Conservation (phyloP, 495 filamentous ascomycete genomes). For the Aspergillus baeticus region DNA sequence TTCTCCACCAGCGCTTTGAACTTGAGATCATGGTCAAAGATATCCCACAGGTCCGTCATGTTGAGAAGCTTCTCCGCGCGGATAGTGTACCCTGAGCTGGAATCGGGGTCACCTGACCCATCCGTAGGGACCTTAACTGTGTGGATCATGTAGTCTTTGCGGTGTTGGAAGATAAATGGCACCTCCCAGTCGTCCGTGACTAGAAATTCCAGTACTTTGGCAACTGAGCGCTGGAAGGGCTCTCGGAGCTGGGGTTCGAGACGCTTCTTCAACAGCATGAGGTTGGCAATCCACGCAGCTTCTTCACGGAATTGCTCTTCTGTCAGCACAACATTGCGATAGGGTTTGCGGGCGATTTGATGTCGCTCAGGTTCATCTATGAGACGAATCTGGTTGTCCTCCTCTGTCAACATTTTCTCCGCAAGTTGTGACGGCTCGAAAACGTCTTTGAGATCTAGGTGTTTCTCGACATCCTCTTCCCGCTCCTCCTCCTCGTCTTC, state of each 20-base stretch:
- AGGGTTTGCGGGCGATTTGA: slow-evolving; percentile 86
- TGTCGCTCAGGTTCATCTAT: slow-evolving; percentile 91
- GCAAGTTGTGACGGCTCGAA: slow-evolving; percentile 93
- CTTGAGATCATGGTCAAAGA: slow-evolving; percentile 91
- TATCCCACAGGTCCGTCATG: slow-evolving; percentile 91
- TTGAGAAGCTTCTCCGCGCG: slow-evolving; percentile 85
- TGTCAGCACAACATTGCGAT: slow-evolving; percentile 69
- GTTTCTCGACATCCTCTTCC: slow-evolving; percentile 67
- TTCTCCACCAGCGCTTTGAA: slow-evolving; percentile 90
- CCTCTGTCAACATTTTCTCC: slow-evolving; percentile 92
- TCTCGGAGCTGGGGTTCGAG: slow-evolving; percentile 66
- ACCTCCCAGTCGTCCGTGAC: slow-evolving; percentile 90
- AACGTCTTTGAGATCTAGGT: slow-evolving; percentile 92
- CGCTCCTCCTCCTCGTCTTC: slow-evolving; percentile 70
- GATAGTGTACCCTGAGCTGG: slow-evolving; percentile 65
- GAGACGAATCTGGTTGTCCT: slow-evolving; percentile 84
- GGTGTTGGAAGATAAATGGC: slow-evolving; percentile 96
- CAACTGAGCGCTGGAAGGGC: slow-evolving; percentile 83
- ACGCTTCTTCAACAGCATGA: slow-evolving; percentile 82
- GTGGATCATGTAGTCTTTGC: slow-evolving; percentile 96
- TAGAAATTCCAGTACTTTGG: slow-evolving; percentile 93
- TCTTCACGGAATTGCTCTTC: slow-evolving; percentile 87
- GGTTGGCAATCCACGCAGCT: slow-evolving; percentile 82
- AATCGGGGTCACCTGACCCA: slow-evolving; percentile 55
- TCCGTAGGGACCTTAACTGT: slow-evolving; percentile 66